Percentiles rank a stretch among this genome's conserved stretches.
These are phyloP conservation scores for Tulasnella calospora DNA, from an alignment of 768 basidiomycete genomes.

Conservation along the genomic window DNA sequence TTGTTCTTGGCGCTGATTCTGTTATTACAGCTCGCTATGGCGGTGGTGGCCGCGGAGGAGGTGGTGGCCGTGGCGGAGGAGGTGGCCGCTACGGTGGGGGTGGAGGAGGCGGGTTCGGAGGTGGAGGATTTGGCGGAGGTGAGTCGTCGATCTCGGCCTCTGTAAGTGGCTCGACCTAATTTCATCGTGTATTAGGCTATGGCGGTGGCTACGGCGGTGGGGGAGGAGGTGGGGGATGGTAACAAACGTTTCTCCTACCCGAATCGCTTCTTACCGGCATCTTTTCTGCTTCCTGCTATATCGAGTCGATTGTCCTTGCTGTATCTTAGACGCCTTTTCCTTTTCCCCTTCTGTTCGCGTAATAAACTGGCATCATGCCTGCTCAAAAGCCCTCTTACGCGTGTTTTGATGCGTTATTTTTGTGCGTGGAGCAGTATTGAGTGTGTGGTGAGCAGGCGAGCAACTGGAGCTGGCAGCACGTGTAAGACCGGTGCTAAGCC, in stretches of 20 bases:
- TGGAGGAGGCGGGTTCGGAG: conserved; percentile 31
- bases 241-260: not conserved
- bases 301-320: not conserved
- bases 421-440: not conserved
- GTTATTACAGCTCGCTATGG: conserved; percentile 54
- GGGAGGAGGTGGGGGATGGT: not conserved
- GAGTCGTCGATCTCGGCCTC: conserved; percentile 9
- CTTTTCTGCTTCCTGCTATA: not conserved
- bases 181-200: not conserved
- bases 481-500: not conserved
- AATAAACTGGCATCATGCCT: not conserved
- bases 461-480: conserved; percentile 2
- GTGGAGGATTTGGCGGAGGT: conserved; percentile 24
- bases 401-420: conserved; percentile 2
- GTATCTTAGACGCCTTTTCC: not conserved
- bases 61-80: conserved; percentile 34
- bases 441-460: conserved; percentile 3
- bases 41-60: conserved; percentile 40
- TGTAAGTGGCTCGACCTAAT: not conserved
- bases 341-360: not conserved
- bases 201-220: conserved; percentile 18
- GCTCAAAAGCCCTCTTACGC: not conserved
- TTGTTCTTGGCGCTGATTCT: not conserved
- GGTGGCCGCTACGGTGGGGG: conserved; percentile 39
- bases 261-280: not conserved